phyloP scores from a whole-genome alignment of 352 stramenopile species.

The Phytophthora kernoviae region DNA sequence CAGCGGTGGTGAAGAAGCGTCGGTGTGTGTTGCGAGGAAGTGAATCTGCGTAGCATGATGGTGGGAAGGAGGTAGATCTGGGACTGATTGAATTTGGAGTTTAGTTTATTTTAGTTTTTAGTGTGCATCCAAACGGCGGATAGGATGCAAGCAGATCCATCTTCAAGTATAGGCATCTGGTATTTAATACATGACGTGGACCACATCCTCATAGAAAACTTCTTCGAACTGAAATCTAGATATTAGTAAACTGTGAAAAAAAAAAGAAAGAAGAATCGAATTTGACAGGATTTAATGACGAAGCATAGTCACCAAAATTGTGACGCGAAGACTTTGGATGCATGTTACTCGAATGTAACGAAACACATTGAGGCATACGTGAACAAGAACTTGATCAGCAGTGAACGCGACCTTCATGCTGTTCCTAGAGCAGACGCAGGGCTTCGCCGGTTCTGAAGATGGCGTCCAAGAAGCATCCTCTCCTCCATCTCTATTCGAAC shows the following conservation, averaged over 20 bases:
- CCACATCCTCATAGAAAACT: no score
- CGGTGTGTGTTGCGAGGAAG: constrained; percentile 12
- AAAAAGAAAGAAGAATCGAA: no score
- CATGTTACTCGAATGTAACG: constrained; percentile 12
- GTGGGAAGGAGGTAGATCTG: constrained; percentile 4
- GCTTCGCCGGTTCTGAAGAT: constrained; percentile 42
- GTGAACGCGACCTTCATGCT: no score
- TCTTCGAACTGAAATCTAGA: no score
- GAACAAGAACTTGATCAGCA: neutral
- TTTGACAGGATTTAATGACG: neutral
- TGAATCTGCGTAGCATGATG: constrained; percentile 17
- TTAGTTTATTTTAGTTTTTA: neutral
- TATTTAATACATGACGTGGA: no score
- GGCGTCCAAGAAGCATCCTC: constrained; percentile 8
- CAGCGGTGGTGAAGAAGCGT: constrained; percentile 74
- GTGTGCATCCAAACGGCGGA: constrained; percentile 22
- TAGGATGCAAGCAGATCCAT: constrained; percentile 29
- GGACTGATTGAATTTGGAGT: constrained; percentile 5
- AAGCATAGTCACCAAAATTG: neutral
- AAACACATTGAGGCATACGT: neutral
- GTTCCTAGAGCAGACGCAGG: constrained; percentile 83
- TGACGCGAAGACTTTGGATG: neutral
- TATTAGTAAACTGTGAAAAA: no score
- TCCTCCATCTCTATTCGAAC: constrained; percentile 80
- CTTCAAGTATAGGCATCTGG: constrained; percentile 10